Conservation (phyloP, 1,284 basidiomycete species). For the Cryptococcus neoformans region DNA sequence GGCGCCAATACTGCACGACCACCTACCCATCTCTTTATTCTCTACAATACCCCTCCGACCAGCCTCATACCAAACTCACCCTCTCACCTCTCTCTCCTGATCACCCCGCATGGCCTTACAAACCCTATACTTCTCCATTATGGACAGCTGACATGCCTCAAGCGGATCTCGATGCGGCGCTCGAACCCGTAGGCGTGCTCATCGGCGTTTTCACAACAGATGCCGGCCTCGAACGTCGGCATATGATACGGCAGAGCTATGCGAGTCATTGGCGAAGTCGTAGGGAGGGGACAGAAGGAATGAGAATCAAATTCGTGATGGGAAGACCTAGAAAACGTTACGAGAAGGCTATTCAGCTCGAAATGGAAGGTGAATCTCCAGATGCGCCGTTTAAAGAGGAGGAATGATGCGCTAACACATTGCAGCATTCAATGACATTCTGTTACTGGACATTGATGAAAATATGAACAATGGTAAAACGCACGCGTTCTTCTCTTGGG, state of each 20-base stretch:
- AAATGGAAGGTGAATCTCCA: constrained; percentile 77
- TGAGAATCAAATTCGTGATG: constrained; percentile 86
- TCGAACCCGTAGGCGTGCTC: constrained; percentile 86
- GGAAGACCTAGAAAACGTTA: constrained; percentile 78
- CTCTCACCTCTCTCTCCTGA: constrained; percentile 29
- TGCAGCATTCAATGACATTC: constrained; percentile 62
- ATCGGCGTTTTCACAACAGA: constrained; percentile 92
- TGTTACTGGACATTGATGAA: constrained; percentile 53
- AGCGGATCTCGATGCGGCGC: constrained; percentile 55
- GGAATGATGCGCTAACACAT: not conserved
- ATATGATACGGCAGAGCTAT: constrained; percentile 87
- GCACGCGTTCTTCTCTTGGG: constrained; percentile 55
- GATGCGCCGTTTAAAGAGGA: not conserved
- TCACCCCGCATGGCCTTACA: constrained; percentile 48
- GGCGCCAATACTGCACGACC: constrained; percentile 85
- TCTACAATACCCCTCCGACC: constrained; percentile 25
- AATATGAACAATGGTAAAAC: constrained; percentile 56
- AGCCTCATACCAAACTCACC: constrained; percentile 11
- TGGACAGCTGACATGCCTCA: constrained; percentile 20
- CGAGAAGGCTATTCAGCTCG: constrained; percentile 75
- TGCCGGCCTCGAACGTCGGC: constrained; percentile 76
- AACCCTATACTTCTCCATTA: constrained; percentile 18
- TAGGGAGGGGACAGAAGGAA: constrained; percentile 74
- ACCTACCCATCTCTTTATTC: constrained; percentile 47
- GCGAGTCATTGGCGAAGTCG: constrained; percentile 76